Base-by-base conservation (phyloP, 2,329 filamentous ascomycete genomes). In the Cladosporium sp. region DNA sequence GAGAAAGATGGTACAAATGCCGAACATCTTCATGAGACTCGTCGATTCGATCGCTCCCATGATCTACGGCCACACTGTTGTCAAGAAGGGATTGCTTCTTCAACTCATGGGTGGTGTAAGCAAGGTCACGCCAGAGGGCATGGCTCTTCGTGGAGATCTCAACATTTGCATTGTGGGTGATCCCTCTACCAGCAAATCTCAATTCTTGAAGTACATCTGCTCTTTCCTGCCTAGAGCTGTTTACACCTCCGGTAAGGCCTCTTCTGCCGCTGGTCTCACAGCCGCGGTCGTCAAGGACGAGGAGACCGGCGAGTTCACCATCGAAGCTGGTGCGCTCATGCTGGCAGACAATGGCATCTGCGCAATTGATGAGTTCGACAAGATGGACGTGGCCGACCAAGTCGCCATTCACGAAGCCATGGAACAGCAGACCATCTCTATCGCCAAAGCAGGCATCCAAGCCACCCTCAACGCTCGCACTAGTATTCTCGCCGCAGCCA, bases 351-450 rank as follows among this genome's bases (percentile, higher is more conserved):
- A 96, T 59, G 93, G 93, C 48, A 95, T 97, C 62, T 99, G 93
- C 70, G 91, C 90, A 53, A 99, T 99, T 67, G 93, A 99, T 66
- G 93, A 99, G 68, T 99, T 99, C 62, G 93, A 99, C 81, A 99
- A 99, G 76, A 99, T 99, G 93, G 93, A 99, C 64, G 88, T 99
- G 55, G 84, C 76, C 47, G 93, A 99, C 68, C 93, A 99, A 73
- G 93, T 99, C 50, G 93, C 93, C 58, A 99, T 99, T 64, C 93
- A 99, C 80, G 93, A 99, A 82, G 93, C 93, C 53, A 99, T 99
- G 93, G 93, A 99, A 80, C 93, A 99, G 75, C 93, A 99, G 72
- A 99, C 93, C 4, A 99, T 99, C 58, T 96, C 90, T 7, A 99
- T 99, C 63, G 92, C 93, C 54, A 99, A 99, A 73, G 93, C 93